Percentiles rank a stretch among this genome's conserved stretches.
Conservation (phyloP, 768 basidiomycete genomes). For the Tubosaeta brunneosetosa region DNA sequence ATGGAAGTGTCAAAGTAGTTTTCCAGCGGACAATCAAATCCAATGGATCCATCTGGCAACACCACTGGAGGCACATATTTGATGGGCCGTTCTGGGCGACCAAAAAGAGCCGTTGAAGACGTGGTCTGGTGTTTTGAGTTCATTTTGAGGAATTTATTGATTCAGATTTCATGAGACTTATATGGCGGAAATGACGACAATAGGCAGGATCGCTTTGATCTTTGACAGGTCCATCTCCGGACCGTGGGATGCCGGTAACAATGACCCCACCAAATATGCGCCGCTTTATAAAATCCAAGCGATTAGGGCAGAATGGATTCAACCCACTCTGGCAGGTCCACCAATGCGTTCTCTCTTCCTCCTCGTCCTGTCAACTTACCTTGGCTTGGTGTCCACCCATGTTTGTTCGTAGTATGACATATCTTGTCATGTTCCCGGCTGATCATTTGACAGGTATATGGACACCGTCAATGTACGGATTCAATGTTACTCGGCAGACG, state of each 20-base stretch:
- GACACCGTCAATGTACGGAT: conserved; percentile 61
- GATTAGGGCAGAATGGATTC: no score
- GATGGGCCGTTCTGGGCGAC: conserved; percentile 9
- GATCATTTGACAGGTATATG: conserved; percentile 38
- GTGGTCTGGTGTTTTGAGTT: conserved; percentile 1
- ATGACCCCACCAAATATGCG: no score
- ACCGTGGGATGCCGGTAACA: no score
- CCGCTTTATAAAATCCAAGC: background rate
- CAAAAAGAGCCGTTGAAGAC: conserved; percentile 9
- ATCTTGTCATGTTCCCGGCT: background rate
- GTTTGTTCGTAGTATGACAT: conserved; percentile 8
- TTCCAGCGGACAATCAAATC: conserved; percentile 20
- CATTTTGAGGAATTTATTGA: conserved; percentile 8
- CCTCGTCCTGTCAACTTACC: background rate
- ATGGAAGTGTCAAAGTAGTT: conserved; percentile 25
- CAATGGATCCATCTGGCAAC: conserved; percentile 12
- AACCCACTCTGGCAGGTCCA: conserved; percentile 9
- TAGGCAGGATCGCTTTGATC: no score
- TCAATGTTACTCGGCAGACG: conserved; percentile 55
- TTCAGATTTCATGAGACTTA: no score
- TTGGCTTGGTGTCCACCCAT: conserved; percentile 14
- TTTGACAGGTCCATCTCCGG: no score
- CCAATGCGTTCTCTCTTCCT: conserved; percentile 4
- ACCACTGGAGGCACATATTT: conserved; percentile 10
- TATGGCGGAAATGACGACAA: conserved; percentile 7